These are phyloP conservation scores for Athelia psychrophila DNA, from an alignment of 1,284 basidiomycete genomes.

Conservation along the genomic window DNA sequence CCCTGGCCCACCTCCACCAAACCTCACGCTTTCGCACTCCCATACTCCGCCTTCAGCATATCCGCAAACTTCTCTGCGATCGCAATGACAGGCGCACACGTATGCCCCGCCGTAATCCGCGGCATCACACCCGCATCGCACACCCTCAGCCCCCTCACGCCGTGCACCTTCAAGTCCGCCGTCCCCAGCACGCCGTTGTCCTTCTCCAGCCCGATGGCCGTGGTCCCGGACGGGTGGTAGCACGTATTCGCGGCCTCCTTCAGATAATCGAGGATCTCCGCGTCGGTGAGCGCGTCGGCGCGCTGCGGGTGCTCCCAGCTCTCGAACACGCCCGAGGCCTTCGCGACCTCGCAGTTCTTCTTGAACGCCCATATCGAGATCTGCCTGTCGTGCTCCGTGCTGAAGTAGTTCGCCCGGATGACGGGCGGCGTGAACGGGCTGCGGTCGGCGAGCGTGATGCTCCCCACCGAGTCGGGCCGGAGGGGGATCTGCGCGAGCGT, in stretches of 20 bases:
- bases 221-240: slow-evolving; percentile 31
- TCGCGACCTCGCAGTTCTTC: slow-evolving; percentile 19
- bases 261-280: slow-evolving; percentile 25
- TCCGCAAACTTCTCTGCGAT: slow-evolving; percentile 20
- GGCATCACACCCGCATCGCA: slow-evolving; percentile 38
- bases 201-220: slow-evolving; percentile 22
- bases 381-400: slow-evolving; percentile 13
- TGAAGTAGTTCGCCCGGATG: slow-evolving; percentile 36
- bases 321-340: slow-evolving; percentile 23
- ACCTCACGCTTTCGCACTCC: background rate
- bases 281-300: slow-evolving; percentile 26
- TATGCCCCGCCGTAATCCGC: slow-evolving; percentile 27
- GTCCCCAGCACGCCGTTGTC: slow-evolving; percentile 31
- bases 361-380: background rate
- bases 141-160: slow-evolving; percentile 30
- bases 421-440: slow-evolving; percentile 34
- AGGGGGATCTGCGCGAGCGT: slow-evolving; percentile 15
- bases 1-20: no score
- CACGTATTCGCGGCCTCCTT: slow-evolving; percentile 29
- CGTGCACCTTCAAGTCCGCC: slow-evolving; percentile 31
- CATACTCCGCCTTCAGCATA: slow-evolving; percentile 13
- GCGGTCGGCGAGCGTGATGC: slow-evolving; percentile 29
- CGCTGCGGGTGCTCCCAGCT: slow-evolving; percentile 21
- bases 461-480: slow-evolving; percentile 28
- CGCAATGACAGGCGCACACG: slow-evolving; percentile 25